Conservation (phyloP, 164 flowering plant species). For the Magnolia kwangsiensis region DNA sequence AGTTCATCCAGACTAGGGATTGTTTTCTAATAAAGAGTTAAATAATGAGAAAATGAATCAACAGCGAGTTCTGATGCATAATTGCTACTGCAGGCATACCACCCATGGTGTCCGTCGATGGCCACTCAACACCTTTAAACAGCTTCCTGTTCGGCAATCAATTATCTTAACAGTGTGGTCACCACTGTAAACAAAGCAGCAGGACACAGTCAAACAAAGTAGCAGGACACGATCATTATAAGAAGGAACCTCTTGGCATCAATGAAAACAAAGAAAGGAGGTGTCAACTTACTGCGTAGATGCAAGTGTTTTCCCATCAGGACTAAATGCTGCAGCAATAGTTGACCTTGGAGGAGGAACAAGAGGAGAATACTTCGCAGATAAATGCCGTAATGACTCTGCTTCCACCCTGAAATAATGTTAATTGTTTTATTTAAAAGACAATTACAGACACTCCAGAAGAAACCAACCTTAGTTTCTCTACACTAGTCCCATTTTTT, state of each 20-base stretch:
- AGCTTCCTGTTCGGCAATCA: constrained; percentile 77
- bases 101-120: constrained; percentile 99
- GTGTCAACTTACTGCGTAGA: constrained; percentile 80
- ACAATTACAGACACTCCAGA: not conserved
- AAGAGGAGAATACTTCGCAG: constrained; percentile 79
- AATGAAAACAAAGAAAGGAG: not conserved
- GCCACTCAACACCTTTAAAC: constrained; percentile 87
- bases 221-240: not conserved
- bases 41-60: not conserved
- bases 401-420: constrained; percentile 73
- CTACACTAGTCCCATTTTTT: not conserved
- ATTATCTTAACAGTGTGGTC: constrained; percentile 96
- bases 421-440: not conserved
- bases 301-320: constrained; percentile 89
- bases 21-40: not conserved
- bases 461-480: not conserved
- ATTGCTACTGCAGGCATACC: constrained; percentile 47
- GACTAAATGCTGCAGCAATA: constrained; percentile 95
- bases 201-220: constrained; percentile 11
- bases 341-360: constrained; percentile 99
- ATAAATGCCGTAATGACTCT: constrained; percentile 70
- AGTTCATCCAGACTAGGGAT: not conserved
- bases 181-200: constrained; percentile 53
- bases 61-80: not conserved
- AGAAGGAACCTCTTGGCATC: not conserved